Evolutionary conservation across 371 early-diverging fungal species (phyloP).

Genomic region (Mortierella sp.): DNA sequence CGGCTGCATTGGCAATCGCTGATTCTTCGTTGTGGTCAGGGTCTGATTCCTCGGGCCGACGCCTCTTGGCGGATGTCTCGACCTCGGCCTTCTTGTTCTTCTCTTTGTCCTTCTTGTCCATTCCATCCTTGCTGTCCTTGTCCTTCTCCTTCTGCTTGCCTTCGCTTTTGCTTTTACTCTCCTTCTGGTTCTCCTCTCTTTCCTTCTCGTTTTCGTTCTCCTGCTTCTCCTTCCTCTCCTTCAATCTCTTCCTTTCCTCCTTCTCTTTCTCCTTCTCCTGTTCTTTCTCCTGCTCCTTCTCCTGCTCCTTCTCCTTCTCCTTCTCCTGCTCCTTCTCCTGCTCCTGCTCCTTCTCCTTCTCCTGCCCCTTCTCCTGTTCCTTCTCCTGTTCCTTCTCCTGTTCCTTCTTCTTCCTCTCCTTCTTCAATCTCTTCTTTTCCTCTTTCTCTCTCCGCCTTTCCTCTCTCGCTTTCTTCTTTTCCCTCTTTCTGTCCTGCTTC

Average conservation of each 20-base stretch:
- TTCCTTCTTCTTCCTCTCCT: no score
- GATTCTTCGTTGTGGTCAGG: no score
- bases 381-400: background rate
- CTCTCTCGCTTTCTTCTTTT: no score
- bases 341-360: slow-evolving; percentile 1
- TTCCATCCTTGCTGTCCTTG: background rate
- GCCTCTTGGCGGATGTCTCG: no score
- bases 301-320: background rate
- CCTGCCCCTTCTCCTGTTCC: background rate
- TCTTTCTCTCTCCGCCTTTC: no score
- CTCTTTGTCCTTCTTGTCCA: background rate
- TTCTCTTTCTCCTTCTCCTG: slow-evolving; percentile 9
- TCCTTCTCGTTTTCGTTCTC: slow-evolving; percentile 1
- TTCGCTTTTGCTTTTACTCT: background rate
- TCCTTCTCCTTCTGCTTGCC: background rate
- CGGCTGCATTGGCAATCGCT: no score
- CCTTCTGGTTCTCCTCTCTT: background rate
- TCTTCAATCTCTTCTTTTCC: no score
- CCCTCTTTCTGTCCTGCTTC: no score
- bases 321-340: background rate
- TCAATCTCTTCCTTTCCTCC: slow-evolving; percentile 8
- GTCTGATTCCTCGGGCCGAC: no score
- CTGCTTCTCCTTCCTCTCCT: slow-evolving; percentile 4
- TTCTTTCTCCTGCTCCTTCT: background rate
- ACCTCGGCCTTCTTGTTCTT: no score